These are phyloP conservation scores for Smallanthus sonchifolius DNA, from an alignment of 129 eudicot genomes.

Conservation along the genomic window DNA sequence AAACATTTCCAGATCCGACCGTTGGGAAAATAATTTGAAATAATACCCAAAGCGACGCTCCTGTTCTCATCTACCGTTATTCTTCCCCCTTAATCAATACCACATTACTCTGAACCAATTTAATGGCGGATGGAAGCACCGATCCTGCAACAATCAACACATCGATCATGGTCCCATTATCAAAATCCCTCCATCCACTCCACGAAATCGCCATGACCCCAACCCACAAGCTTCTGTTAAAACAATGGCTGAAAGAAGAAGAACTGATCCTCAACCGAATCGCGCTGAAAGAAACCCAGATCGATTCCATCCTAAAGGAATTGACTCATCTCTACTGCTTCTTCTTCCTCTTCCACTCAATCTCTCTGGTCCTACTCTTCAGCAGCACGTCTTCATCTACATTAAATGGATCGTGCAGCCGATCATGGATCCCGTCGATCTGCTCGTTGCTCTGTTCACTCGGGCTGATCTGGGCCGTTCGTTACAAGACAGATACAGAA, in stretches of 20 bases:
- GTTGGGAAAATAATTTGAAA: slow-evolving; percentile 41
- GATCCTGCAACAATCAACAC: slow-evolving; percentile 14
- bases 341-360: slow-evolving; percentile 87
- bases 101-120: background rate
- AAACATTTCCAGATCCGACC: slow-evolving; percentile 39
- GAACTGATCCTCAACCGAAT: slow-evolving; percentile 69
- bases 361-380: slow-evolving; percentile 57
- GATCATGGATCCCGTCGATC: slow-evolving; percentile 79
- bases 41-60: slow-evolving; percentile 32
- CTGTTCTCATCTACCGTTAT: slow-evolving; percentile 28
- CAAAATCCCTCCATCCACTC: slow-evolving; percentile 67
- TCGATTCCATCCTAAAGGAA: slow-evolving; percentile 64
- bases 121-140: slow-evolving; percentile 27
- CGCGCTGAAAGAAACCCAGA: slow-evolving; percentile 72
- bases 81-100: background rate
- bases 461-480: slow-evolving; percentile 78
- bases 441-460: slow-evolving; percentile 63
- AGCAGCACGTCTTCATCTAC: slow-evolving; percentile 26
- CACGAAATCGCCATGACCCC: slow-evolving; percentile 86
- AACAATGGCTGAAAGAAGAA: slow-evolving; percentile 96
- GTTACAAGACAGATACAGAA: slow-evolving; percentile 72
- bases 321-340: slow-evolving; percentile 73
- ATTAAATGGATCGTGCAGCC: slow-evolving; percentile 21
- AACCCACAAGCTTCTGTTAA: slow-evolving; percentile 87
- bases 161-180: slow-evolving; percentile 43